Conservation (phyloP, 495 filamentous ascomycete genomes). For the Cercophora scortea region DNA sequence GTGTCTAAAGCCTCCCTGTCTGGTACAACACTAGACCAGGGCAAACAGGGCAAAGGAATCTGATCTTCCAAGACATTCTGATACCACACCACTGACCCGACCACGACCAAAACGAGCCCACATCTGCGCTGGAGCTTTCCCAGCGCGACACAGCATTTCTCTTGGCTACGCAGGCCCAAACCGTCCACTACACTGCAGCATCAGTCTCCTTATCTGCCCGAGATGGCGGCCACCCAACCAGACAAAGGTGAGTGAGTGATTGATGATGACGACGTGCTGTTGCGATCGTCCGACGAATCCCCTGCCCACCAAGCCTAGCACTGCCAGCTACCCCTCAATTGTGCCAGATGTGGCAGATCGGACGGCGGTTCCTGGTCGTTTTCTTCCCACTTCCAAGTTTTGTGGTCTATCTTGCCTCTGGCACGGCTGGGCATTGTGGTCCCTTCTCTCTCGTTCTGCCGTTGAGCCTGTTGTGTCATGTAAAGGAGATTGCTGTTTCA, state of each 20-base stretch:
- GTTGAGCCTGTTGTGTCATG: constrained; percentile 40
- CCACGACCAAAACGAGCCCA: constrained; percentile 2
- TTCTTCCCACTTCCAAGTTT: constrained; percentile 21
- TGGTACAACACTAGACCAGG: constrained; percentile 24
- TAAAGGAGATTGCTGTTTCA: constrained; percentile 45
- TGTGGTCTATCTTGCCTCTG: constrained; percentile 10
- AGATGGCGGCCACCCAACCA: constrained; percentile 23
- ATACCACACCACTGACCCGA: constrained; percentile 12
- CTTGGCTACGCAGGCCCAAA: no score
- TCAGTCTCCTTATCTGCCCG: constrained; percentile 8
- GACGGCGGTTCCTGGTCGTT: constrained; percentile 13
- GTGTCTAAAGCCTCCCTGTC: constrained; percentile 17
- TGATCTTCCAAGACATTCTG: constrained; percentile 16
- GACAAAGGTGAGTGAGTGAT: constrained; percentile 22
- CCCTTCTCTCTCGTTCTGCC: constrained; percentile 5
- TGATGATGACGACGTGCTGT: constrained; percentile 3
- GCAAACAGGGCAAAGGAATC: constrained; percentile 13
- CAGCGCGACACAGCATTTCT: constrained; percentile 1
- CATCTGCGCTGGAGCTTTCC: constrained; percentile 3
- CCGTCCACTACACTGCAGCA: background rate
- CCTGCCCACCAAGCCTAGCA: constrained; percentile 1
- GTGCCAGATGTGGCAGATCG: constrained; percentile 8
- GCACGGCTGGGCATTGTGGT: constrained; percentile 9
- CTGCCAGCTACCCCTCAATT: constrained; percentile 7
- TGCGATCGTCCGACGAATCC: constrained; percentile 7